These are phyloP conservation scores for Amaranthus palmeri DNA, from an alignment of 148 eudicot genomes.

Conservation along the genomic window DNA sequence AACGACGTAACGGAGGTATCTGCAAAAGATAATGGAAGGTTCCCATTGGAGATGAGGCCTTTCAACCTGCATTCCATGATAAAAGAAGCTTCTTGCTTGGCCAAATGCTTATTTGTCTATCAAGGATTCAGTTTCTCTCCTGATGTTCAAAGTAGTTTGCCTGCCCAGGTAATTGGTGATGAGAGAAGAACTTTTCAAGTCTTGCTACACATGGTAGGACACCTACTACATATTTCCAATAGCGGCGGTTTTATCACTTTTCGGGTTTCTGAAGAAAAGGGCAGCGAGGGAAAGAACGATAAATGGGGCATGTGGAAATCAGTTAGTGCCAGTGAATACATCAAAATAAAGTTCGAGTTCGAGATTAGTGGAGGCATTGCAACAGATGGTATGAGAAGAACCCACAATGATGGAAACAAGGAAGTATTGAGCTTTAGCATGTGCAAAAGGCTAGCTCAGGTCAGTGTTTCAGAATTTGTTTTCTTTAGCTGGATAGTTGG, in stretches of 20 bases:
- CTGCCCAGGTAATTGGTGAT: slow-evolving; percentile 68
- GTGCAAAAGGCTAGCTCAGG: slow-evolving; percentile 84
- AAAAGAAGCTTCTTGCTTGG: slow-evolving; percentile 66
- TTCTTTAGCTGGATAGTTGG: not conserved
- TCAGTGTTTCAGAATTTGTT: slow-evolving; percentile 15
- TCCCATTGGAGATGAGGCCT: slow-evolving; percentile 49
- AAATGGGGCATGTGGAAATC: slow-evolving; percentile 61
- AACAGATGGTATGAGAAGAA: slow-evolving; percentile 30
- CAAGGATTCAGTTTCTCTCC: slow-evolving; percentile 41
- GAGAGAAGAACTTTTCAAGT: slow-evolving; percentile 85
- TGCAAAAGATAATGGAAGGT: slow-evolving; percentile 52
- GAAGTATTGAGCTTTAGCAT: slow-evolving; percentile 60
- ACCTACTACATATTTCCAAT: slow-evolving; percentile 46
- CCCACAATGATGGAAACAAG: slow-evolving; percentile 41
- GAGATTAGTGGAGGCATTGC: slow-evolving; percentile 30
- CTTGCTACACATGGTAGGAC: slow-evolving; percentile 79
- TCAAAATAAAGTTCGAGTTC: slow-evolving; percentile 54
- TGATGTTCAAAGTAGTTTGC: slow-evolving; percentile 62
- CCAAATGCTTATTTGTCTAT: slow-evolving; percentile 62
- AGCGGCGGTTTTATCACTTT: slow-evolving; percentile 49
- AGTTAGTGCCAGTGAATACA: slow-evolving; percentile 54
- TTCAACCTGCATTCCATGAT: slow-evolving; percentile 53
- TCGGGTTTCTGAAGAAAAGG: slow-evolving; percentile 41
- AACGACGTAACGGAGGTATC: slow-evolving; percentile 78
- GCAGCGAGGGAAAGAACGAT: slow-evolving; percentile 48